Percentiles rank a stretch among this genome's conserved stretches.
phyloP scores from a whole-genome alignment of 1,139 yeast species.

The Debaryomyces robertsiae region DNA sequence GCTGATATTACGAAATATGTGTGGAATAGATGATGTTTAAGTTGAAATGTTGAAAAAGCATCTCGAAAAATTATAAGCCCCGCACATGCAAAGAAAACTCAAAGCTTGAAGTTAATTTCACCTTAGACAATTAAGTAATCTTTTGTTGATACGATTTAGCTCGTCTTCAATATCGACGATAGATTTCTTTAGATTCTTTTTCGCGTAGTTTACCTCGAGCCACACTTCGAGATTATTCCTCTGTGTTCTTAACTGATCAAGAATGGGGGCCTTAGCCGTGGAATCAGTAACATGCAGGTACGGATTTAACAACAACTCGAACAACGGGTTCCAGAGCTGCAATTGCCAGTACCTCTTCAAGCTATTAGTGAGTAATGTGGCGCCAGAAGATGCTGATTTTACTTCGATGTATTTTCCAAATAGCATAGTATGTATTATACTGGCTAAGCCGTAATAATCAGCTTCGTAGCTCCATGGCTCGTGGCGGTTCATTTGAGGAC shows the following conservation, averaged over 20 bases:
- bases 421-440: slow-evolving; percentile 69
- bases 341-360: slow-evolving; percentile 80
- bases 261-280: slow-evolving; percentile 39
- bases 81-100: background rate
- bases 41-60: too few relatives aligned
- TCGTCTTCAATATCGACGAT: slow-evolving; percentile 26
- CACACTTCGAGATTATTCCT: slow-evolving; percentile 48
- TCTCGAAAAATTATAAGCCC: background rate
- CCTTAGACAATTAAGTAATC: slow-evolving; percentile 8
- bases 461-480: slow-evolving; percentile 78
- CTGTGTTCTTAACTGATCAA: slow-evolving; percentile 36
- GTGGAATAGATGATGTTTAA: too few relatives aligned
- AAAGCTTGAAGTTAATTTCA: background rate
- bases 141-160: slow-evolving; percentile 20
- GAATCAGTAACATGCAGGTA: slow-evolving; percentile 18
- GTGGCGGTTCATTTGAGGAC: slow-evolving; percentile 67
- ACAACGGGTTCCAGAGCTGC: slow-evolving; percentile 70
- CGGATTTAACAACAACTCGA: slow-evolving; percentile 68
- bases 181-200: slow-evolving; percentile 20
- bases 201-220: slow-evolving; percentile 31
- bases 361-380: slow-evolving; percentile 39
- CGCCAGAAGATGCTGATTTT: slow-evolving; percentile 24
- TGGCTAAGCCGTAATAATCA: slow-evolving; percentile 85
- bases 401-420: slow-evolving; percentile 67
- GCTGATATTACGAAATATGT: too few relatives aligned